A percentile compares a stretch with the other conserved stretches of the same genome.
Evolutionary conservation across 306 rosid genomes (phyloP).

Genomic region (Cucumis melo): DNA sequence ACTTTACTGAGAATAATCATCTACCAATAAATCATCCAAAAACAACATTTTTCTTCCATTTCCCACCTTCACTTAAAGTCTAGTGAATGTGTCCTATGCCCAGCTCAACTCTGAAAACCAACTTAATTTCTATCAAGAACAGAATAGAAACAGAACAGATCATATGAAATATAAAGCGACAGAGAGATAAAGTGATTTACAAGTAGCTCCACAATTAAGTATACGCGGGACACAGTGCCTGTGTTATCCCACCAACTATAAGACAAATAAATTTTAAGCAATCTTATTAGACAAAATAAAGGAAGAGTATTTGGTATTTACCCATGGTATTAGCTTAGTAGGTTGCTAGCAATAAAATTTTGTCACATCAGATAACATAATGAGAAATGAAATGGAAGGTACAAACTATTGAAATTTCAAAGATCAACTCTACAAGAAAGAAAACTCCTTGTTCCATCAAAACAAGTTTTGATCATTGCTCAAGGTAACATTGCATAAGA

Average conservation of each 20-base stretch:
- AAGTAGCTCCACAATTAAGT: background rate
- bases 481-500: no score
- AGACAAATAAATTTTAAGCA: background rate
- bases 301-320: conserved; percentile 17
- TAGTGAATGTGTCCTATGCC: background rate
- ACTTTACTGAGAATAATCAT: background rate
- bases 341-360: no score
- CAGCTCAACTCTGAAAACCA: background rate
- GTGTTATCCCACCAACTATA: background rate
- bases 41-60: background rate
- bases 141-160: background rate
- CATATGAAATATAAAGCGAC: background rate
- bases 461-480: no score
- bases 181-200: background rate
- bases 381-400: no score
- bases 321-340: conserved; percentile 94
- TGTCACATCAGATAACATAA: no score
- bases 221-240: background rate
- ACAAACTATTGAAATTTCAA: no score
- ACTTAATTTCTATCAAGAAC: background rate
- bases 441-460: no score
- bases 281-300: background rate
- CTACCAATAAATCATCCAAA: background rate
- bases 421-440: no score
- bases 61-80: background rate